Evolutionary conservation across 108 stramenopile species (phyloP).

Genomic region (Nitzschia sp.): DNA sequence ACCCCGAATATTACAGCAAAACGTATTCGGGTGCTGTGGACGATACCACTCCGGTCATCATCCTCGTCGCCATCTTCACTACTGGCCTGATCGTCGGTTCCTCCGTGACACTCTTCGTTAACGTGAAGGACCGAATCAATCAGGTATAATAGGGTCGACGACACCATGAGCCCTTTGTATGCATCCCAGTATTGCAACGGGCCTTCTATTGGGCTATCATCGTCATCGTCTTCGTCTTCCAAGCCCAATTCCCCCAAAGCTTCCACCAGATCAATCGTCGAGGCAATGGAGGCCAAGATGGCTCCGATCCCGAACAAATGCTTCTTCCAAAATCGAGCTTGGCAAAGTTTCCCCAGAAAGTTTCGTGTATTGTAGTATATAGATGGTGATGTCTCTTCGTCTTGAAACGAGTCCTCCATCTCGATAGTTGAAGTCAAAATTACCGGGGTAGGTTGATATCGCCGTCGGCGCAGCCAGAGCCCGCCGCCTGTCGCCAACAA

Average conservation of each 20-base stretch:
- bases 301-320: constrained; percentile 8
- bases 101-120: background rate
- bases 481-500: too few relatives aligned
- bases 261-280: background rate
- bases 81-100: too few relatives aligned
- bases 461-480: too few relatives aligned
- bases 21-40: background rate
- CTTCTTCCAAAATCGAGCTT: background rate
- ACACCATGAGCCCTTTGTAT: constrained; percentile 1
- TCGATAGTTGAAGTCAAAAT: too few relatives aligned
- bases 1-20: constrained; percentile 14
- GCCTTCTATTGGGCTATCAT: background rate
- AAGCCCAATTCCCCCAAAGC: background rate
- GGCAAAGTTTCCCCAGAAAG: background rate
- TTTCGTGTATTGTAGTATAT: background rate
- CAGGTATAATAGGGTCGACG: constrained; percentile 9
- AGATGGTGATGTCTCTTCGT: too few relatives aligned
- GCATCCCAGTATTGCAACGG: background rate
- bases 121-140: constrained; percentile 2
- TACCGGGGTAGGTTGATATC: too few relatives aligned
- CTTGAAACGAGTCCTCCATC: too few relatives aligned
- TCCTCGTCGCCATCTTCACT: background rate
- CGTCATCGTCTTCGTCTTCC: background rate
- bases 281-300: background rate
- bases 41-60: background rate